Percentiles rank a stretch among this genome's conserved stretches.
Conservation (phyloP, 352 stramenopile genomes). For the Thraustochytrium striatum region DNA sequence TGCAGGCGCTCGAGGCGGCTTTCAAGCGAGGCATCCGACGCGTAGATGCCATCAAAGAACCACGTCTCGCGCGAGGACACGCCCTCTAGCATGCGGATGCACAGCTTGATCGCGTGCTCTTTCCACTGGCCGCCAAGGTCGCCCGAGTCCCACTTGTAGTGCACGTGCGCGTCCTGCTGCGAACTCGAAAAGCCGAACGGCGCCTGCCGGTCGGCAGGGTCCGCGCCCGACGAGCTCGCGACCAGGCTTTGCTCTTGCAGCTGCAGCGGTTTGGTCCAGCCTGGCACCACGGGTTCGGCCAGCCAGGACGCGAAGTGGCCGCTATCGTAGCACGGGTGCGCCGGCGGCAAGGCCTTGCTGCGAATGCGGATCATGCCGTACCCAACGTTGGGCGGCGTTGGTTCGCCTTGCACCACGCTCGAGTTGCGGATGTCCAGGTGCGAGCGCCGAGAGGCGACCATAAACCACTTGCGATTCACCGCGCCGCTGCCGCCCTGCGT, state of each 20-base stretch:
- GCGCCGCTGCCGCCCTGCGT: background rate
- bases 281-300: background rate
- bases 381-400: background rate
- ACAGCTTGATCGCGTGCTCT: conserved; percentile 6
- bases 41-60: conserved; percentile 39
- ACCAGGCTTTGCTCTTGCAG: no score
- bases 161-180: background rate
- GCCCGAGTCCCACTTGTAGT: conserved; percentile 18
- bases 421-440: conserved; percentile 33
- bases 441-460: conserved; percentile 9
- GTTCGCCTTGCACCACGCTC: background rate
- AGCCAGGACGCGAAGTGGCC: conserved; percentile 36
- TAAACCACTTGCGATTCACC: conserved; percentile 22
- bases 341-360: background rate
- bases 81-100: conserved; percentile 6
- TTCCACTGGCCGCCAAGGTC: conserved; percentile 26
- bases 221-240: no score
- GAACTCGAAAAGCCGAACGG: background rate
- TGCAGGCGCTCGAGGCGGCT: conserved; percentile 40
- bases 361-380: conserved; percentile 3
- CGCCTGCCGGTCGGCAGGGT: background rate
- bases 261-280: background rate
- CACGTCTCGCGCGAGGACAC: conserved; percentile 8
- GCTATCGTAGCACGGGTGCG: conserved; percentile 1
- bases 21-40: conserved; percentile 1